Conservation (phyloP, 2,329 filamentous ascomycete species). For the Fusarium sp. region DNA sequence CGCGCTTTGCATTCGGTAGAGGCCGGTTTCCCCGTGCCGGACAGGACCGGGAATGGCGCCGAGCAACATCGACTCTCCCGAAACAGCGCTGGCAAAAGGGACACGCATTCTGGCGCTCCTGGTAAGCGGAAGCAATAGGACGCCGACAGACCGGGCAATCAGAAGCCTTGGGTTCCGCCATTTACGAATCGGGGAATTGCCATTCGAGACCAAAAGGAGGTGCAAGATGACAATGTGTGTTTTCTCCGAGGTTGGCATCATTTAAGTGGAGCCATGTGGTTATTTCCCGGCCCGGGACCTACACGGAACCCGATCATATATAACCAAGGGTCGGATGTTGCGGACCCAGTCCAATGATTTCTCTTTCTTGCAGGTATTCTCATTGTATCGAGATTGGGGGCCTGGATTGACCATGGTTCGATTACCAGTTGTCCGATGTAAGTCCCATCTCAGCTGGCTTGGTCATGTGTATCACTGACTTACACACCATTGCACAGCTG, state of each 20-base stretch:
- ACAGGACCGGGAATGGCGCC: constrained; percentile 31
- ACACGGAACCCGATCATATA: neutral
- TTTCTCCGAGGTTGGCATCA: constrained; percentile 20
- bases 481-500: constrained; percentile 16
- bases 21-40: constrained; percentile 4
- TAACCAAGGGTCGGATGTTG: neutral
- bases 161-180: neutral
- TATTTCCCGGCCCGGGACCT: constrained; percentile 24
- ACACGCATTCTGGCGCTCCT: neutral
- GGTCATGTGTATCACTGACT: neutral
- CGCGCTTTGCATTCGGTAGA: constrained; percentile 27
- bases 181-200: neutral
- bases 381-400: neutral
- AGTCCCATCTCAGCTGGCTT: neutral
- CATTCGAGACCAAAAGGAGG: neutral
- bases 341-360: neutral
- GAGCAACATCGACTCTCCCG: constrained; percentile 28
- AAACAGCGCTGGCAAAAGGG: constrained; percentile 35
- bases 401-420: neutral
- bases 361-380: neutral
- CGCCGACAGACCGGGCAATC: constrained; percentile 12
- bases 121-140: neutral
- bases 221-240: constrained; percentile 24
- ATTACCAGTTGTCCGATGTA: constrained; percentile 14
- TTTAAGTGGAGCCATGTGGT: constrained; percentile 28